Evolutionary conservation across 1,139 yeast species (phyloP), one percentile per base, ranked within the genome.

Genomic region (Suhomyces taliae): DNA sequence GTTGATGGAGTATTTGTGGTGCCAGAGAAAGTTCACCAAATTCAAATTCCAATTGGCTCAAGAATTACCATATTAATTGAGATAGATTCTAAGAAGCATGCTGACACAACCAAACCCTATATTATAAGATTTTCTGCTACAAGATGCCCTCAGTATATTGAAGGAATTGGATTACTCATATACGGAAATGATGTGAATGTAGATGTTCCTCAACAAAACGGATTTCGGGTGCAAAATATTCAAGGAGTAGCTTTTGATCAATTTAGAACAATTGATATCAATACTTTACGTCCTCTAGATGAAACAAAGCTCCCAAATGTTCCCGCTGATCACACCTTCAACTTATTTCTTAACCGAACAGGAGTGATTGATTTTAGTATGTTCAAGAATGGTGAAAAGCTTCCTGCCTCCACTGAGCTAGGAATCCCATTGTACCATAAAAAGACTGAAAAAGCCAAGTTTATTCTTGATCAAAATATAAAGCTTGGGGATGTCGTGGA

Each of bases 21-120:
- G 14, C 74, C 75, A 7, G 44, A 43, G 12, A 41, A 42, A 8
- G 64, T 53, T 7, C 58, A 65, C 37, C 67, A 61, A 38, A 40
- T 62, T 7, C 58, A 56, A 27, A 53, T 65, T 39, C 72, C 69
- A 3, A 69, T 62, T 44, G 75, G 69, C 7, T 55, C 68, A 8
- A 46, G 72, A 36, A 50, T 62, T 31, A 58, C 70, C 2, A 53
- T 65, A 8, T 42, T 66, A 7, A 59, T 70, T n/a, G 57, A 64
- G 45, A 65, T 72, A 2, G 53, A 55, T 9, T 40, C 43, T 0
- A 48, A 40, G 1, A 29, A 47, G 4, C 64, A 59, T 39, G 44
- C 40, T 6, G 46, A 56, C 36, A 41, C 40, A 1, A 26, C 39
- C n/a, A 36, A 43, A 19, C 61, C 59, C 1, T 65, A 56, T 43